Conservation (phyloP, 345 rosid genomes). For the Linum trigynum region DNA sequence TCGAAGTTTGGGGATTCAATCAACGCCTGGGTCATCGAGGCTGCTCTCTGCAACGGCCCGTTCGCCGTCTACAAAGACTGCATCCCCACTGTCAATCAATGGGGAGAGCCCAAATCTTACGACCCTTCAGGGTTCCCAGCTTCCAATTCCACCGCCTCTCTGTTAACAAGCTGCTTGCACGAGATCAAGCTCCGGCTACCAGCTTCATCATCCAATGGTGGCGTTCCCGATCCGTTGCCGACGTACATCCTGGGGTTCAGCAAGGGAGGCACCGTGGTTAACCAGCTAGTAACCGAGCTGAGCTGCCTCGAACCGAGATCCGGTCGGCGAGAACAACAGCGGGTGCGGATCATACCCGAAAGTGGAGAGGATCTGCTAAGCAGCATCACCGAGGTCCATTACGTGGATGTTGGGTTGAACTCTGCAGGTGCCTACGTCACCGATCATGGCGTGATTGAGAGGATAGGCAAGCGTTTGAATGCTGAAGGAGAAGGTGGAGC, state of each 20-base stretch:
- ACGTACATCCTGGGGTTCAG: constrained; percentile 73
- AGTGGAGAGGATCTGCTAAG: constrained; percentile 41
- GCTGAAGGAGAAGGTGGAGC: constrained; percentile 10
- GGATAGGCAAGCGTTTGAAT: constrained; percentile 32
- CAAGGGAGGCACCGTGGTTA: constrained; percentile 78
- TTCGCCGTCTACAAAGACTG: constrained; percentile 70
- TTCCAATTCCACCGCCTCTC: constrained; percentile 47
- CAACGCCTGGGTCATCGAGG: constrained; percentile 72
- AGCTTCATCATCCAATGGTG: constrained; percentile 6
- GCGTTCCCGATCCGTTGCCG: constrained; percentile 23
- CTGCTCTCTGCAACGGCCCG: constrained; percentile 56
- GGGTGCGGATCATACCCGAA: constrained; percentile 35
- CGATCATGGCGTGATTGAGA: constrained; percentile 36
- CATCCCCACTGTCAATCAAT: constrained; percentile 44
- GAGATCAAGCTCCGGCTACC: constrained; percentile 26
- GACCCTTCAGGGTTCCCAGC: constrained; percentile 50
- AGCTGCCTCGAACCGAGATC: constrained; percentile 26
- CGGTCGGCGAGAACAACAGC: constrained; percentile 15
- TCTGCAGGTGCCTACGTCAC: constrained; percentile 61
- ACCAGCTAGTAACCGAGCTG: constrained; percentile 71
- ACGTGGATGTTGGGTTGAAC: constrained; percentile 78
- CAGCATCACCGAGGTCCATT: constrained; percentile 63
- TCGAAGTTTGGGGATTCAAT: constrained; percentile 58
- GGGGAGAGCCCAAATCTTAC: constrained; percentile 63
- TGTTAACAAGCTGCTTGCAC: constrained; percentile 46